Conservation (phyloP, 306 rosid genomes). For the Erythrophleum fordii region DNA sequence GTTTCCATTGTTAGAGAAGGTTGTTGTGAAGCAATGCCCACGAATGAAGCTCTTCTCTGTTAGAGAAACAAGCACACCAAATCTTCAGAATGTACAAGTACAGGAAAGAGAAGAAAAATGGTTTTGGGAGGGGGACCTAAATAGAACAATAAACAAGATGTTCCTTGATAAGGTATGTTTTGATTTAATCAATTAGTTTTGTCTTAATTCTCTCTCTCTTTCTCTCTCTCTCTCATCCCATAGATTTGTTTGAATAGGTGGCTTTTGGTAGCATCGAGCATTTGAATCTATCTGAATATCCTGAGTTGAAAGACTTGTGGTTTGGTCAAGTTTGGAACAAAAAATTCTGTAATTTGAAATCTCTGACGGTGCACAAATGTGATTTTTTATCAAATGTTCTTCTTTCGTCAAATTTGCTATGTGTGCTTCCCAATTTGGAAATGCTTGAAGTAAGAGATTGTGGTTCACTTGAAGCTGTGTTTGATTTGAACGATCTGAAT, state of each 20-base stretch:
- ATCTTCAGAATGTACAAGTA: not conserved
- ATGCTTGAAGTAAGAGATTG: not conserved
- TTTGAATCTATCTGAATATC: not conserved
- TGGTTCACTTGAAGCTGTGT: not conserved
- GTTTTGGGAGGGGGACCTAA: too few relatives aligned
- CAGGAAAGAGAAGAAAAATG: too few relatives aligned
- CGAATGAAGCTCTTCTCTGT: not conserved
- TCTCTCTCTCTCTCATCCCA: too few relatives aligned
- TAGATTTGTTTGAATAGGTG: not conserved
- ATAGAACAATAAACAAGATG: not conserved
- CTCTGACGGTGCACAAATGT: not conserved
- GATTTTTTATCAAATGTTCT: too few relatives aligned
- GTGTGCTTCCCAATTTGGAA: not conserved
- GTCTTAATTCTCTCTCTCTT: too few relatives aligned
- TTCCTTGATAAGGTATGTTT: not conserved
- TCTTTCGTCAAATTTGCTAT: not conserved
- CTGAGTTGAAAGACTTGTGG: not conserved
- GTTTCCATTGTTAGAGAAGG: not conserved
- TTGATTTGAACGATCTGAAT: conserved; percentile 3
- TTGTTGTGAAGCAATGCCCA: not conserved
- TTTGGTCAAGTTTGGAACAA: not conserved
- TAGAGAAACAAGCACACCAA: not conserved
- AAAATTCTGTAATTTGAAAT: not conserved
- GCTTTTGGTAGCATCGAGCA: not conserved
- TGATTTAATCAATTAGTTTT: not conserved